A percentile compares a stretch with the other conserved stretches of the same genome.
phyloP scores from a whole-genome alignment of 495 filamentous ascomycete species.

The Penicillium cataractarum region DNA sequence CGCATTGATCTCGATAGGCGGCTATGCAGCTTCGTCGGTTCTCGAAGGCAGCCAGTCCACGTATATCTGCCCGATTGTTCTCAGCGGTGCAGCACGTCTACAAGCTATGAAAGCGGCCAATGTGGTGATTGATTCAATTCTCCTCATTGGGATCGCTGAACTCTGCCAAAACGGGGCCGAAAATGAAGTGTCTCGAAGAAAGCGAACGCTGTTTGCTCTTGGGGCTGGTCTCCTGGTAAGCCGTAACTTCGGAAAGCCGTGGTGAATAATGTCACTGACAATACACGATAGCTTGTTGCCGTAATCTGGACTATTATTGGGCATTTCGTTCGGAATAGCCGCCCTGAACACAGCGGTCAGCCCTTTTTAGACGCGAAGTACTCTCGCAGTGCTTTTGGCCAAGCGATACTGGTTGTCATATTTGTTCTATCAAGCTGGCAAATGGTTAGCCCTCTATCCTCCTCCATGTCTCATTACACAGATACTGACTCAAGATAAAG shows the following conservation, averaged over 20 bases:
- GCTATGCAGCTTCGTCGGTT: conserved; percentile 32
- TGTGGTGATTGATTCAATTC: conserved; percentile 37
- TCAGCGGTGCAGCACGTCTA: conserved; percentile 28
- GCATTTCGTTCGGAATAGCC: conserved; percentile 25
- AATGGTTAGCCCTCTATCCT: conserved; percentile 35
- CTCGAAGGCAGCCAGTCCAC: conserved; percentile 41
- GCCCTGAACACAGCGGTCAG: conserved; percentile 31
- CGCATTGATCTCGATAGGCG: conserved; percentile 36
- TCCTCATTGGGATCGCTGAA: conserved; percentile 40
- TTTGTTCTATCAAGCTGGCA: conserved; percentile 43
- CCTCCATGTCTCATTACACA: neutral
- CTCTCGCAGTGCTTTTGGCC: conserved; percentile 39
- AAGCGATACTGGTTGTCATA: conserved; percentile 35
- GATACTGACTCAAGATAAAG: conserved; percentile 30
- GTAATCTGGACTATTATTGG: conserved; percentile 36
- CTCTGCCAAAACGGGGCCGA: conserved; percentile 26
- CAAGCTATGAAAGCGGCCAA: conserved; percentile 32
- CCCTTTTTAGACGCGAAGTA: conserved; percentile 38
- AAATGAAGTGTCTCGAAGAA: conserved; percentile 31
- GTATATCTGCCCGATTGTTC: conserved; percentile 49
- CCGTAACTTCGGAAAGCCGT: neutral
- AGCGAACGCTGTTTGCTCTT: conserved; percentile 34
- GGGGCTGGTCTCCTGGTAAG: conserved; percentile 46
- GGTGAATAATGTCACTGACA: conserved; percentile 9
- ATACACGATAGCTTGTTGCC: conserved; percentile 33